Evolutionary conservation across 306 rosid species (phyloP), one percentile per base, ranked within the genome.

Genomic region (Prinsepia uniflora): DNA sequence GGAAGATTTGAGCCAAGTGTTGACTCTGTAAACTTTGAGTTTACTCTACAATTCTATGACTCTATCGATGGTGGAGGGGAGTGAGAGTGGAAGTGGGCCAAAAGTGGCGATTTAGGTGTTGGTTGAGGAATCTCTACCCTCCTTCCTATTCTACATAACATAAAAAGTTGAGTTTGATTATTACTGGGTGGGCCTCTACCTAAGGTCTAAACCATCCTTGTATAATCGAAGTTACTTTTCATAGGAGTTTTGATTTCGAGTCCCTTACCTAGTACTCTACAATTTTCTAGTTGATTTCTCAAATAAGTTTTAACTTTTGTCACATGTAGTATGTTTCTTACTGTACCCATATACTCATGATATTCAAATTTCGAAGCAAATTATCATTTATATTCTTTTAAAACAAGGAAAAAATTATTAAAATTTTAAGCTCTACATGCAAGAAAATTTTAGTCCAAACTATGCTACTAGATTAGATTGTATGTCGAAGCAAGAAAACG

Each of bases 41-140:
- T 14, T 46, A 36, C n/a, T 42, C 55, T 62, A 22, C 55, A 13
- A 11, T 42, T 41, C 8, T 63, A 41, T 48, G 17, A 48, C 4
- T 11, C 15, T 13, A 48, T 30, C 45, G 39, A 65, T 36, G 42
- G 62, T 20, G 36, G 48, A 61, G 8, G 20, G 58, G 62, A 12
- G 9, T 47, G 53, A 63, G 76, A 19, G 48, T 22, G 39, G 20
- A 5, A 0, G 24, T 49, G 49, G 19, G 69, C 52, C 39, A 8
- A 44, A 66, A 55, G 45, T 67, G 68, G 60, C 61, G 18, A 75
- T 59, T 63, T 71, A 42, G 71, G 73, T 63, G 83, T 49, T 71
- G 65, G 73, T 71, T 68, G 46, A 42, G 53, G 68, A 69, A 73
- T 62, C 55, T 18, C 39, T 44, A 42, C 57, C 42, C 70, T 53